Evolutionary conservation across 75 land plant species (phyloP), one percentile per base, ranked within the genome.

Genomic region (Pseudotsuga menziesii): DNA sequence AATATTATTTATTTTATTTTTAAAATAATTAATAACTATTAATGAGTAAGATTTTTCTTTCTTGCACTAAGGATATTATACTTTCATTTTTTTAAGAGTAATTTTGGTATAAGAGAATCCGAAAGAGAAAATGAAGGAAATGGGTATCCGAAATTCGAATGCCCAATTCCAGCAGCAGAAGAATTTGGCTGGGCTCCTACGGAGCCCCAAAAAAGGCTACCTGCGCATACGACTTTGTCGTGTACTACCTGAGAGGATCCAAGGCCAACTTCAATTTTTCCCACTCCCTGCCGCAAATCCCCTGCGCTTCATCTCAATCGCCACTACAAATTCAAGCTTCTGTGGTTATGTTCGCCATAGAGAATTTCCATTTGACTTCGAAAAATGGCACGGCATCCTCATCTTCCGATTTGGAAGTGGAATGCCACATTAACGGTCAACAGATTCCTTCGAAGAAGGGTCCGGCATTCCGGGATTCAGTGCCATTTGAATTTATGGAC

Each of bases 131-230:
- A 15, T 86, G 88, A 85, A 85, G 88, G 23, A 69, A 60, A 5
- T 86, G 79, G 74, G 88, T 86, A 12, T 82, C 88, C 11, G 88
- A 86, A 29, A 86, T 86, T 29, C 85, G 88, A 29, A 57, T 61
- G 35, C 88, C 88, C 60, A 78, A 76, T 52, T 66, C 77, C 63
- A 86, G 83, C 69, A 60, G 81, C 41, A 79, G 88, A 23, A 78
- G n/a, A n/a, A n/a, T 86, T 9, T 86, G 88, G 88, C 74, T 86
- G 15, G 88, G 88, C 2, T 81, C 88, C 8, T 86, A 83, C 58
- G 76, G 26, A 58, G 64, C 82, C 7, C 54, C 88, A 0, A 85
- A 86, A 75, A 80, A 78, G 79, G 88, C 88, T 1, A 85, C 88
- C 19, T 77, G 85, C 16, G 87, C 87, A 13, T 72, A 85, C 67